phyloP scores from a whole-genome alignment of 306 rosid genomes.

The Lathyrus tuberosus region DNA sequence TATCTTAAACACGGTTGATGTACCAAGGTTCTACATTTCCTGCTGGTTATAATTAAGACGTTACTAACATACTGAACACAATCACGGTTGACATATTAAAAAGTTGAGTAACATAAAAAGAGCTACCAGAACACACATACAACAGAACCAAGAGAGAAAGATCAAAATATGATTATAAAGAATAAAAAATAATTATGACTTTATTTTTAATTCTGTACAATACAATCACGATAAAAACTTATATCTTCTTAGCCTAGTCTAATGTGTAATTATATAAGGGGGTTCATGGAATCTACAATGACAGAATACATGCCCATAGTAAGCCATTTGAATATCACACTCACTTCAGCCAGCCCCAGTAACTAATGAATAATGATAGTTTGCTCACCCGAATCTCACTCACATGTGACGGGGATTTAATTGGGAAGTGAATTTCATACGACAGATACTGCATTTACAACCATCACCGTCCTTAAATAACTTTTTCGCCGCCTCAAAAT shows the following conservation, averaged over 20 bases:
- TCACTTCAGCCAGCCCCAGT: slow-evolving; percentile 11
- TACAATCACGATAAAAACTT: slow-evolving; percentile 30
- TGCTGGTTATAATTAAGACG: not conserved
- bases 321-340: slow-evolving; percentile 28
- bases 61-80: not conserved
- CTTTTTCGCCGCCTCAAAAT: slow-evolving; percentile 13
- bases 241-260: slow-evolving; percentile 15
- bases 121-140: not conserved
- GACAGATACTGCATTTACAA: slow-evolving; percentile 28
- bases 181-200: slow-evolving; percentile 33
- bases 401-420: not conserved
- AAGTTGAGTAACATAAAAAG: not conserved
- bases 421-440: slow-evolving; percentile 11
- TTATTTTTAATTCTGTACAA: slow-evolving; percentile 48
- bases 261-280: not conserved
- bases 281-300: slow-evolving; percentile 39
- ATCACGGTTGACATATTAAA: not conserved
- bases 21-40: not conserved
- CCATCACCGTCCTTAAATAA: slow-evolving; percentile 23
- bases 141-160: not conserved
- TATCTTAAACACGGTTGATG: not conserved
- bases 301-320: slow-evolving; percentile 30
- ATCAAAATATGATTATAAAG: slow-evolving; percentile 12
- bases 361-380: slow-evolving; percentile 23
- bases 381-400: slow-evolving; percentile 28